phyloP scores from a whole-genome alignment of 176 grass and related monocot species.

The Musa acuminata region DNA sequence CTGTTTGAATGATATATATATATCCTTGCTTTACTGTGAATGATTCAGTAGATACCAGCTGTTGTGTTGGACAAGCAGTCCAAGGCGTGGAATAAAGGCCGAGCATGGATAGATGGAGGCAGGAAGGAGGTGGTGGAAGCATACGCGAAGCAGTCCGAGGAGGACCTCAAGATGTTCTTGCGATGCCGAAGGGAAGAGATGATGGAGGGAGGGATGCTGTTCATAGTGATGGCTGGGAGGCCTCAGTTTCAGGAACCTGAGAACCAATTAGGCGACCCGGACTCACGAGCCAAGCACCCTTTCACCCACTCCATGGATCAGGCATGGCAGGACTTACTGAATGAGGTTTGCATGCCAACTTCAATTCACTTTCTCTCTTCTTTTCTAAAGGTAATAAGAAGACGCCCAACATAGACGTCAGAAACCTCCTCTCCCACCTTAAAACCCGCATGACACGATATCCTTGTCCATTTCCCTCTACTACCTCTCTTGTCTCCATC shows the following conservation, averaged over 20 bases:
- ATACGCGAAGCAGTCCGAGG: slow-evolving; percentile 19
- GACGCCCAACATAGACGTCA: too few relatives aligned
- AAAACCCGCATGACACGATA: slow-evolving; percentile 8
- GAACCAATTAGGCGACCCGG: slow-evolving; percentile 8
- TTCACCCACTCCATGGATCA: slow-evolving; percentile 18
- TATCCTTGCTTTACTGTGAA: neutral
- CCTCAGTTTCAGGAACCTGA: neutral
- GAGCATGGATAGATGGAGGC: slow-evolving; percentile 27
- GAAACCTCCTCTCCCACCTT: neutral
- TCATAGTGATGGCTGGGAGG: slow-evolving; percentile 23
- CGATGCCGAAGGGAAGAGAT: slow-evolving; percentile 16
- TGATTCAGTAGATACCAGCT: slow-evolving; percentile 9
- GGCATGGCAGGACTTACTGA: slow-evolving; percentile 30
- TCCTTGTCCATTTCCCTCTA: neutral
- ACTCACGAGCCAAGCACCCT: neutral
- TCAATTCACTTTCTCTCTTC: neutral
- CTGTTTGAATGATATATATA: too few relatives aligned
- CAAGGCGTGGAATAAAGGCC: slow-evolving; percentile 24
- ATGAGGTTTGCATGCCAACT: slow-evolving; percentile 10
- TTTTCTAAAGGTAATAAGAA: too few relatives aligned
- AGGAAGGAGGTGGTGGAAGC: slow-evolving; percentile 17
- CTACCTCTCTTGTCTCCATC: slow-evolving; percentile 1
- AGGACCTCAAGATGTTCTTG: slow-evolving; percentile 17
- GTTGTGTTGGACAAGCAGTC: neutral
- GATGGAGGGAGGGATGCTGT: slow-evolving; percentile 14